phyloP scores from a whole-genome alignment of 345 rosid species.

The Hevea brasiliensis region DNA sequence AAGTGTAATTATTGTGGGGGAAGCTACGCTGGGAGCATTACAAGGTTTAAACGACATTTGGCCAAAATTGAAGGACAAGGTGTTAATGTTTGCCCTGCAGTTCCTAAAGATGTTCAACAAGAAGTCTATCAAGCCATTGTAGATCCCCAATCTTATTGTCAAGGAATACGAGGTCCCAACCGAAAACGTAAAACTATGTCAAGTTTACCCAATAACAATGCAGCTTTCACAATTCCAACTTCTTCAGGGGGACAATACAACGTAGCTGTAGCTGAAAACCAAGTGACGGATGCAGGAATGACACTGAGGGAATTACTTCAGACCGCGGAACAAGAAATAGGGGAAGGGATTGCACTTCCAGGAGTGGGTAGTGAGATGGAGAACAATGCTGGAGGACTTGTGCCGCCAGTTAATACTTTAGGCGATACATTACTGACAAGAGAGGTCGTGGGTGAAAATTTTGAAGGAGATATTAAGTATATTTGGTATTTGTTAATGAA shows the following conservation, averaged over 20 bases:
- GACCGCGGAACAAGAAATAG: too few species aligned
- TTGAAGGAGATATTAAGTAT: not conserved
- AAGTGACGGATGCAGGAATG: not conserved
- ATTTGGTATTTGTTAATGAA: not conserved
- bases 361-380: too few species aligned
- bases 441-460: not conserved
- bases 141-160: too few species aligned
- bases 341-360: too few species aligned
- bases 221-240: not conserved
- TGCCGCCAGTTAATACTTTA: not conserved
- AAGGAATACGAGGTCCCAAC: not conserved
- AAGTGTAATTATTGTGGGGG: not conserved
- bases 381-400: not conserved
- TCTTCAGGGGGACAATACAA: not conserved
- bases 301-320: not conserved
- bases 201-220: not conserved
- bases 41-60: not conserved
- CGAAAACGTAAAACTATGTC: not conserved
- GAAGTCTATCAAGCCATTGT: not conserved
- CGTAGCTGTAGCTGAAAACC: not conserved
- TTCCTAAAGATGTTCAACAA: not conserved
- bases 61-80: not conserved
- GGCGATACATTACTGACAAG: not conserved
- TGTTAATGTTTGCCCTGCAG: not conserved
- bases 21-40: too few species aligned